phyloP scores from a whole-genome alignment of 177 flowering plant species.

The Vitis hybrid region DNA sequence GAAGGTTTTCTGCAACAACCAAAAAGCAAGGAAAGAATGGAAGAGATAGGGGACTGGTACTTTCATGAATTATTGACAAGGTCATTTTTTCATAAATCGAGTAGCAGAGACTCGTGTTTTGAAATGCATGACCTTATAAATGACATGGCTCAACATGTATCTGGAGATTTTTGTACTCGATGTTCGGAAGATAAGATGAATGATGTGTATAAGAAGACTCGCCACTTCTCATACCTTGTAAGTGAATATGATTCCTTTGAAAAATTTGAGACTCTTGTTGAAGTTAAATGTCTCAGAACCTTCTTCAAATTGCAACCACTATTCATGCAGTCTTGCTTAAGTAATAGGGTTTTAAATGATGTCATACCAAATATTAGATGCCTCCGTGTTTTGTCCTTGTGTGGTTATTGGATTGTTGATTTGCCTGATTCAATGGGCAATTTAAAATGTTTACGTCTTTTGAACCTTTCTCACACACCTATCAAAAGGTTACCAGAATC shows the following conservation, averaged over 20 bases:
- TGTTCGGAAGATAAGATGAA: too few species aligned
- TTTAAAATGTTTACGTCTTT: neutral
- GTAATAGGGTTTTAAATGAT: neutral
- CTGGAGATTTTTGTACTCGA: too few species aligned
- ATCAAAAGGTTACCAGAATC: too few species aligned
- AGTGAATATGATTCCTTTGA: neutral
- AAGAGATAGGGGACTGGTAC: too few species aligned
- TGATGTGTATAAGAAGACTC: too few species aligned
- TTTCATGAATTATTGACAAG: too few species aligned
- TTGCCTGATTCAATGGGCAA: neutral
- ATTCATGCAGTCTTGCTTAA: neutral
- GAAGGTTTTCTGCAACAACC: neutral
- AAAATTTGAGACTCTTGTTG: neutral
- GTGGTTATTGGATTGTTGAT: neutral
- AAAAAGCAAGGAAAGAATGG: neutral
- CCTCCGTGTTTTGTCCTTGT: neutral
- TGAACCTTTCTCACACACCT: too few species aligned
- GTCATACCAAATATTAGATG: neutral
- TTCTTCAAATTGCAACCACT: neutral
- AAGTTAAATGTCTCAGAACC: neutral
- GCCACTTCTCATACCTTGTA: too few species aligned
- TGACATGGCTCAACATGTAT: too few species aligned
- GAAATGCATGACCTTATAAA: too few species aligned
- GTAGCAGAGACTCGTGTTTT: too few species aligned
- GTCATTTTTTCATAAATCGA: too few species aligned